Percentiles rank a stretch among this genome's conserved stretches.
Evolutionary conservation across 179 eudicot species (phyloP).

Genomic region (Silene noctiflora): DNA sequence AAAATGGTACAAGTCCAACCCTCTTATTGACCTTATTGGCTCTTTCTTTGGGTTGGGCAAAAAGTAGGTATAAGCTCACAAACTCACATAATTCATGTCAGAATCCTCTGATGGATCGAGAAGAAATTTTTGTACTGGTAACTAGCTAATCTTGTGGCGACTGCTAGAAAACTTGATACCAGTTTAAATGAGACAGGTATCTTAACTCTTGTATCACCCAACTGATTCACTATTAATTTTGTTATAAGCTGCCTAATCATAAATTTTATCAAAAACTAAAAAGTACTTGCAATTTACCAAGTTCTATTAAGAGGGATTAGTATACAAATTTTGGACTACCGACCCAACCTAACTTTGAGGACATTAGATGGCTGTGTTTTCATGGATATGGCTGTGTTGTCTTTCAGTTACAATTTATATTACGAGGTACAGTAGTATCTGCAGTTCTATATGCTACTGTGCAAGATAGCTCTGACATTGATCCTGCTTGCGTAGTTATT

Average conservation of each 20-base stretch:
- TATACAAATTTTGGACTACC: not conserved
- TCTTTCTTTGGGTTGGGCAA: not conserved
- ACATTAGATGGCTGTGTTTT: not conserved
- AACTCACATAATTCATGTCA: not conserved
- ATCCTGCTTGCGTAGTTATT: constrained; percentile 1
- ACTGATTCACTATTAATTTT: not conserved
- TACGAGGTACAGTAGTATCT: not conserved
- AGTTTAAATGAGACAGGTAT: not conserved
- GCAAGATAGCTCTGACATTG: not conserved
- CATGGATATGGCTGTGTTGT: not conserved
- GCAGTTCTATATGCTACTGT: not conserved
- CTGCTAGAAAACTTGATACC: too few species aligned
- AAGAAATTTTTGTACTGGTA: not conserved
- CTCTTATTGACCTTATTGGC: not conserved
- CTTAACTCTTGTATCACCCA: not conserved
- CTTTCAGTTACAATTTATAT: not conserved
- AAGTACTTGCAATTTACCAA: not conserved
- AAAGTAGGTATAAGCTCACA: not conserved
- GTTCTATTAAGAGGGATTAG: not conserved
- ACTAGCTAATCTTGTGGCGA: too few species aligned
- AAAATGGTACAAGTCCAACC: too few species aligned
- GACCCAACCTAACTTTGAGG: not conserved
- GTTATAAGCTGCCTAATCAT: not conserved
- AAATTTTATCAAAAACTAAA: not conserved
- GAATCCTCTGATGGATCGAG: not conserved